phyloP scores from a whole-genome alignment of 768 basidiomycete genomes.

The Mycena vulgaris region DNA sequence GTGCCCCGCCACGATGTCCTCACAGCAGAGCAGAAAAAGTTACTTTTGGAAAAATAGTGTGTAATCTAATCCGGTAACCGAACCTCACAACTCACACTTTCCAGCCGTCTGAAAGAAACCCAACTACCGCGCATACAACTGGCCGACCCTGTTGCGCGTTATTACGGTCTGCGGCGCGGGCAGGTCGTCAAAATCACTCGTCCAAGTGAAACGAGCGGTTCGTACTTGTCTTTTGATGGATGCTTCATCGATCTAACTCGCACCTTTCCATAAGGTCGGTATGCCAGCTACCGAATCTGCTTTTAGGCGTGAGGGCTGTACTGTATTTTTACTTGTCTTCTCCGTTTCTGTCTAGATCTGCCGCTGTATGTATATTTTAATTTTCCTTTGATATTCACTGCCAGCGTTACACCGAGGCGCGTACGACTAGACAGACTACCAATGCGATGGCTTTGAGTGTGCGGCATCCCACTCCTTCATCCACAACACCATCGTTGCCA shows the following conservation, averaged over 20 bases:
- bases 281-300: constrained; percentile 93
- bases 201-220: constrained; percentile 93
- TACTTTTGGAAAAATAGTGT: constrained; percentile 93
- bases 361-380: not conserved
- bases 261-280: constrained; percentile 56
- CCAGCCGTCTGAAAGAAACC: constrained; percentile 96
- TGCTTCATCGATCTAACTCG: not conserved
- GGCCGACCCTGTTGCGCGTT: constrained; percentile 97
- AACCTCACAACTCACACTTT: constrained; percentile 28
- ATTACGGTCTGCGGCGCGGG: constrained; percentile 95
- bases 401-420: no score
- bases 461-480: constrained; percentile 31
- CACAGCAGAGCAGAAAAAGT: constrained; percentile 86
- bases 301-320: constrained; percentile 61
- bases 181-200: constrained; percentile 99
- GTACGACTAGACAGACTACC: not conserved
- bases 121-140: constrained; percentile 98
- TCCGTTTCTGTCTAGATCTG: not conserved
- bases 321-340: constrained; percentile 1
- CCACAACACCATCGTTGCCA: constrained; percentile 31
- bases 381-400: not conserved
- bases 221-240: not conserved
- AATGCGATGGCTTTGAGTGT: constrained; percentile 1
- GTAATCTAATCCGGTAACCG: constrained; percentile 51
- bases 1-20: constrained; percentile 96